These are phyloP conservation scores for Kluyveromyces wickerhamii DNA, from an alignment of 805 yeast species.

Conservation along the genomic window DNA sequence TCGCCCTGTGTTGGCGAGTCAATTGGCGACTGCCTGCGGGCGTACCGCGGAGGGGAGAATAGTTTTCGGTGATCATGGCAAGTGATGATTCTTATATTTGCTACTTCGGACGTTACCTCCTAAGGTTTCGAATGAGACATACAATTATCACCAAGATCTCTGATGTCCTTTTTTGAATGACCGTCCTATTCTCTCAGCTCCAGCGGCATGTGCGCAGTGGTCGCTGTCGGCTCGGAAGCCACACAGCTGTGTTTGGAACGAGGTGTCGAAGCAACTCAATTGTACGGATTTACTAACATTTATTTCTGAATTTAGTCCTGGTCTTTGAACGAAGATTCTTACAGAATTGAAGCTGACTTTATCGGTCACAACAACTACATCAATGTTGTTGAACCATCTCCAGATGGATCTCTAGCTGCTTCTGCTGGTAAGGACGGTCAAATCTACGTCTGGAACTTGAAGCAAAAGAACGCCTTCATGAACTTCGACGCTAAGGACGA, in stretches of 20 bases:
- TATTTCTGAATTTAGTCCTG: conserved; percentile 73
- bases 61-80: too few relatives aligned
- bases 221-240: too few relatives aligned
- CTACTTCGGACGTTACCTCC: conserved; percentile 91
- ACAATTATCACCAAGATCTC: conserved; percentile 96
- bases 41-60: too few relatives aligned
- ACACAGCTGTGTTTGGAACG: too few relatives aligned
- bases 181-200: too few relatives aligned
- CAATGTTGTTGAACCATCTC: conserved; percentile 93
- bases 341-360: conserved; percentile 88
- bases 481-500: conserved; percentile 92
- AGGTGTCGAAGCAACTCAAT: too few relatives aligned
- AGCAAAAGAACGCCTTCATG: conserved; percentile 79
- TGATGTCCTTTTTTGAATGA: conserved; percentile 55
- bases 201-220: too few relatives aligned
- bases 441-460: conserved; percentile 96
- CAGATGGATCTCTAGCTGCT: conserved; percentile 99
- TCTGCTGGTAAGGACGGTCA: conserved; percentile 99
- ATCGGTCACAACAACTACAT: conserved; percentile 99
- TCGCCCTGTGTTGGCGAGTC: too few relatives aligned
- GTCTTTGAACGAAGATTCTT: conserved; percentile 64
- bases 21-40: background rate
- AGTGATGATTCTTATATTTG: conserved; percentile 89
- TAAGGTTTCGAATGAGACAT: conserved; percentile 87
- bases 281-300: conserved; percentile 29